A percentile compares a stretch with the other conserved stretches of the same genome.
These are phyloP conservation scores for Agroathelia rolfsii DNA, from an alignment of 1,284 basidiomycete species.

Conservation along the genomic window DNA sequence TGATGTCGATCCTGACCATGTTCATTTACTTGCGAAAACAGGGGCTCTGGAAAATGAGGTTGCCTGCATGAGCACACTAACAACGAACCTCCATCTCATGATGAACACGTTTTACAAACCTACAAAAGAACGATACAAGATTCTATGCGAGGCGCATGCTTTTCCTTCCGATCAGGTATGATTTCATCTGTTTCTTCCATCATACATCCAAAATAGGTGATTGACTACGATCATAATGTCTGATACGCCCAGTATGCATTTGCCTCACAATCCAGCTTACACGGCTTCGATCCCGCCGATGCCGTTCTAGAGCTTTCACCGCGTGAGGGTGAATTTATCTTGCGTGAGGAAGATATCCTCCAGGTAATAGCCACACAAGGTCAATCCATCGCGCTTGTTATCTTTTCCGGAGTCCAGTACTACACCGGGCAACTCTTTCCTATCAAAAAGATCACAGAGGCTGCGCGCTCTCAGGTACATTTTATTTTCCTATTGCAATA, in stretches of 20 bases:
- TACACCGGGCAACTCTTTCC: constrained; percentile 97
- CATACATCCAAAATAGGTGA: constrained; percentile 10
- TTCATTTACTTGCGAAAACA: too few relatives aligned
- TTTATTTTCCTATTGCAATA: too few relatives aligned
- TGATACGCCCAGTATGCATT: constrained; percentile 74
- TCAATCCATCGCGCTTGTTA: constrained; percentile 72
- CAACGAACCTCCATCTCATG: constrained; percentile 90
- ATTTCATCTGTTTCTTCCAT: constrained; percentile 5
- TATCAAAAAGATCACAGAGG: constrained; percentile 73
- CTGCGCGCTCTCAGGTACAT: constrained; percentile 70
- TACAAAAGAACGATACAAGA: constrained; percentile 77
- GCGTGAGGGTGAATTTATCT: constrained; percentile 74
- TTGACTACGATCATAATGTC: constrained; percentile 7
- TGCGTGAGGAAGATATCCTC: constrained; percentile 88
- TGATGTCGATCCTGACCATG: constrained; percentile 4
- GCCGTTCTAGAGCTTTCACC: constrained; percentile 78
- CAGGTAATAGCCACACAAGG: constrained; percentile 67
- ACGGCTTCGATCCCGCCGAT: constrained; percentile 68
- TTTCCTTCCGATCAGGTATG: constrained; percentile 93
- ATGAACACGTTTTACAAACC: constrained; percentile 93
- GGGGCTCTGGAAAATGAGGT: constrained; percentile 86
- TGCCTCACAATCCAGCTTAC: constrained; percentile 74
- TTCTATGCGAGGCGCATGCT: constrained; percentile 88
- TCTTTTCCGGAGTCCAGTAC: constrained; percentile 90
- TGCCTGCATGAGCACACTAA: constrained; percentile 89